These are phyloP conservation scores for Apophysomyces trapeziformis DNA, from an alignment of 371 early-diverging fungal genomes.

Conservation along the genomic window DNA sequence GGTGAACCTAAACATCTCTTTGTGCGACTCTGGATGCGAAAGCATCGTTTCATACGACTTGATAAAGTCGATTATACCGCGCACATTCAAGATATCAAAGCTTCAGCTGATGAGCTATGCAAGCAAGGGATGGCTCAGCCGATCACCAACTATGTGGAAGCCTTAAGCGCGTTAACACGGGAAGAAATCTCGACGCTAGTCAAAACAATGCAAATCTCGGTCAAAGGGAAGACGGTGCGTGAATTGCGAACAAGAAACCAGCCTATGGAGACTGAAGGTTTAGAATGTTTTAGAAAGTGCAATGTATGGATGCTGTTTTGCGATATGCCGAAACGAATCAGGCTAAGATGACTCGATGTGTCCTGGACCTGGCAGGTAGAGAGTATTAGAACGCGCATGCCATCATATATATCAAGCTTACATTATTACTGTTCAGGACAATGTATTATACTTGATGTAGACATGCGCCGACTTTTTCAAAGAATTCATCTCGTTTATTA, in stretches of 20 bases:
- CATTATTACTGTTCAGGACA: conserved; percentile 24
- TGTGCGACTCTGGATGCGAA: conserved; percentile 70
- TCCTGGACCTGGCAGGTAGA: background rate
- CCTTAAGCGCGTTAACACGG: conserved; percentile 36
- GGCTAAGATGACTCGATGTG: conserved; percentile 6
- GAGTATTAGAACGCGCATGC: background rate
- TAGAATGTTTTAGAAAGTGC: background rate
- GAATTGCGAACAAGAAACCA: background rate
- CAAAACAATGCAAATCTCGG: background rate
- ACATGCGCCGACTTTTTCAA: conserved; percentile 37
- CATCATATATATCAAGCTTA: too few relatives aligned
- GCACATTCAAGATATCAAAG: conserved; percentile 32
- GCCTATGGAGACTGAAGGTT: background rate
- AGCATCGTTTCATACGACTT: conserved; percentile 54
- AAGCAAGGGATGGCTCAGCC: conserved; percentile 1
- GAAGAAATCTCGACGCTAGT: conserved; percentile 32
- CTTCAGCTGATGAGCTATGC: conserved; percentile 21
- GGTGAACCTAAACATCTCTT: conserved; percentile 61
- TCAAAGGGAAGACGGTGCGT: background rate
- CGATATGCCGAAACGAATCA: conserved; percentile 20
- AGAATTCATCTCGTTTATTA: conserved; percentile 60
- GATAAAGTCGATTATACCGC: conserved; percentile 40
- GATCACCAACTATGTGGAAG: conserved; percentile 31
- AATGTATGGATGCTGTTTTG: conserved; percentile 5
- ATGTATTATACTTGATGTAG: conserved; percentile 43